Evolutionary conservation across 1,284 basidiomycete species (phyloP), one percentile per base, ranked within the genome.

Genomic region (Cystobasidium slooffiae): DNA sequence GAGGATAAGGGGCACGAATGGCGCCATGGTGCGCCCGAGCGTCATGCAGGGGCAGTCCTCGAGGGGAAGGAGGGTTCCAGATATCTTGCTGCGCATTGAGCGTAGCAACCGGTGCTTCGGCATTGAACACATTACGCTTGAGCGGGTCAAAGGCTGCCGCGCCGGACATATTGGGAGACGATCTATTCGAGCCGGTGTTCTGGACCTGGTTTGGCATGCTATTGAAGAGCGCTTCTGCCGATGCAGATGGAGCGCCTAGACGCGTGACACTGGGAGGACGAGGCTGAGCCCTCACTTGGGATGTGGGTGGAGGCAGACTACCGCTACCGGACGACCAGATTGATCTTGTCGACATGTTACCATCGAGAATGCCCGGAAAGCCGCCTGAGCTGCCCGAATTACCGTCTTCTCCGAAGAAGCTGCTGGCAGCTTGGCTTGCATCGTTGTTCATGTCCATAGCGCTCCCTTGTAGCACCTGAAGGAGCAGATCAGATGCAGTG

Each of bases 391-490:
- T 39, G 7, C 9, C 9, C 43, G 9, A n/a, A 3, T 59, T 12
- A 16, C 9, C 44, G n/a, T 47, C 20, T 10, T 63, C 61, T 46
- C 31, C 16, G 61, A 63, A 63, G 44, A 49, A 24, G 22, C 22
- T 49, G 46, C 24, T 41, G 6, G 22, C 59, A 1, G 18, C 9
- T 22, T 41, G 44, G 18, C 61, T 24, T 16, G 43, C 18, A 20
- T 22, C 61, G 56, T 59, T 14, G 49, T 49, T 58, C 46, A 72
- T 31, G 49, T 73, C 70, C 49, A 73, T 53, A 22, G 70, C 53
- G 51, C 47, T 73, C 14, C 75, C 75, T 24, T 75, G 72, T 44
- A 75, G 39, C 1, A 75, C 68, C 41, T 75, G 75, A n/a, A 72
- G 44, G 16, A 75, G 51, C 39, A 75, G 55, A 49, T 75, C 75